Evolutionary conservation across 768 basidiomycete species (phyloP), one percentile per base, ranked within the genome.

Genomic region (Amanita pseudoporphyria): DNA sequence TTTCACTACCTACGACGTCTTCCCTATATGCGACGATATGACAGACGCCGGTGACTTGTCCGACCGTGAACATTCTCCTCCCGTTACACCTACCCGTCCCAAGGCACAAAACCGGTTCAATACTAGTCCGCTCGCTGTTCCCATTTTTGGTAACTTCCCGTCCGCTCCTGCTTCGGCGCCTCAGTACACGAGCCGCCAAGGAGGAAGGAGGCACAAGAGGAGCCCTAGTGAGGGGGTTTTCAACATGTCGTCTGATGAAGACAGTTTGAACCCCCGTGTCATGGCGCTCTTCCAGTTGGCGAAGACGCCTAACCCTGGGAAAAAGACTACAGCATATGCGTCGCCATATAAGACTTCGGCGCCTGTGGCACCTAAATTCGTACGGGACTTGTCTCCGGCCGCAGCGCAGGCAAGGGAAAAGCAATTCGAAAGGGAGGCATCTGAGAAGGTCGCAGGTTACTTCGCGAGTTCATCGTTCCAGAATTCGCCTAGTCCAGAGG

Each of bases 401-500:
- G 36, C 35, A 12, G 26, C 12, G 16, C 37, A 30, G 24, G 30
- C 42, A 14, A 49, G 51, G 19, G 68, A 68, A 51, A 58, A 54
- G 41, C 57, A 62, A 43, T 57, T 60, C 32, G 65, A 67, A 54
- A 59, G 55, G 7, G 64, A 71, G 54, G 66, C 65, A 3, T 58
- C 54, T 41, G 65, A 63, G 51, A 63, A 64, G 56, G 61, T 58
- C 19, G 62, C 60, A 7, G 74, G 74, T 6, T 86, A 78, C 60
- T 89, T 85, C 64, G 86, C 87, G 56, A 87, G 84, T 59, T 87
- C 85, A 28, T 70, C 74, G 59, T 89, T 87, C 78, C 87, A 88
- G 73, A 89, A 87, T 71, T 87, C 84, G 52, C 87, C 87, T 13
- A 87, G 82, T 58, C 87, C 87, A 46, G 87, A 88, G 53, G 85